Base-by-base conservation (phyloP, 164 flowering plant species). In the Taxillus chinensis region DNA sequence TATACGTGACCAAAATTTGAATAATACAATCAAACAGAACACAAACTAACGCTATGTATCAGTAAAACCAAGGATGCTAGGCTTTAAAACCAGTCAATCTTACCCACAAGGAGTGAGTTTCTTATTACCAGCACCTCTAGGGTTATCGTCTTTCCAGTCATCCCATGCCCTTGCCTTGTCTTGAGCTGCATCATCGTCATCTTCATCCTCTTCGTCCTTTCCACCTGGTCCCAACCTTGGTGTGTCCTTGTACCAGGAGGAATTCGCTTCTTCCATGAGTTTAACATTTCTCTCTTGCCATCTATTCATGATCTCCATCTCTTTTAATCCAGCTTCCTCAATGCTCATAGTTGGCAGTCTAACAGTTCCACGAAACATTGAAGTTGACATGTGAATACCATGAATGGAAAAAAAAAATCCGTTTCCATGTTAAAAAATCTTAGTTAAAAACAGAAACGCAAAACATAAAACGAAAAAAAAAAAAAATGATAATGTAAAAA, bases 281-380 rank as follows among this genome's bases (percentile, higher is more conserved):
- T 78, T 78, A 2, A 57, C 73, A 68, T 71, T 91, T 51, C 65
- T 83, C 76, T 95, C 99, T 76, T 91, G 97, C 90, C 90, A 95
- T 16, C 78, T 76, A 27, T 87, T 87, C 99, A 95, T 95, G 55
- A 95, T 87, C 7, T 91, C 79, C 99, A 91, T 95, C 79, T 95
- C 99, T 57, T 49, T 76, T 39, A 89, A 69, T 38, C 97, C 99
- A 51, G 99, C 99, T 73, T 91, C 98, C 76, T 91, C 99, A 37
- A 91, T 95, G 76, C 99, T 91, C 99, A 91, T 95, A 40, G 99
- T 95, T 16, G 99, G 97, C 79, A 95, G 65, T 75, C 99, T 93
- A 62, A 5, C 45, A 59, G 46, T 48, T 12, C 13, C 38, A 52
- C 42, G 52, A 11, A 40, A 38, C n/a, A 53, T 55, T 51, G 41